Base-by-base conservation (phyloP, 768 basidiomycete species). In the Dioszegia hungarica region DNA sequence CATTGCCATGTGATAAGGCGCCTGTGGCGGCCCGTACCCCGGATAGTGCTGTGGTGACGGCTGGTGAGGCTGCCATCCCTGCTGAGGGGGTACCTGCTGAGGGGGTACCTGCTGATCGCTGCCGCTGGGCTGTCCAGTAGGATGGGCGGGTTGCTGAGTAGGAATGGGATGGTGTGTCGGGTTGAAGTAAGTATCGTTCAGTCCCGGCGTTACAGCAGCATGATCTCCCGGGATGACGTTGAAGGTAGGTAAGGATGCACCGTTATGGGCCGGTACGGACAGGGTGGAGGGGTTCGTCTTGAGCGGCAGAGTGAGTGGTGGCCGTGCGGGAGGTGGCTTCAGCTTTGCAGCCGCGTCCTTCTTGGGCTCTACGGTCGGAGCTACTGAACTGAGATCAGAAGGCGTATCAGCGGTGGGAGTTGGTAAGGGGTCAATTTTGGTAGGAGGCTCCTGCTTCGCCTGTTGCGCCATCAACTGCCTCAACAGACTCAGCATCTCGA, bases 401-500 rank as follows among this genome's bases (percentile, higher is more conserved):
- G 31, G 14, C 31, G 14, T 33, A 33, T 14, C 31, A n/a, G n/a
- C n/a, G n/a, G n/a, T n/a, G 31, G 31, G 31, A 14, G 6, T 33
- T 33, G 31, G 31, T 6, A 33, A 33, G 6, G 31, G 8, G 31
- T 33, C 31, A 6, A 33, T n/a, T n/a, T n/a, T n/a, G n/a, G n/a
- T n/a, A n/a, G 31, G 31, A 33, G 31, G 8, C 31, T 33, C 31
- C 45, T 14, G 24, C 12, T 24, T 27, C 31, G 31, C n/a, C 34
- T 36, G 36, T 22, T 51, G 34, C 6, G 58, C 58, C 2, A 60
- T 39, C 9, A 60, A 36, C 47, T 55, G 34, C 17, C 52, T 37
- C 44, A 60, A 28, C 4, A 60, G 29, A 12, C 19, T 39, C 58
- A 60, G 29, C 27, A 60, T 51, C 28, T 54, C 51, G 5, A 28